Percentiles rank a stretch among this genome's conserved stretches.
These are phyloP conservation scores for Apostasia ramifera DNA, from an alignment of 106 monocot species.

Conservation along the genomic window DNA sequence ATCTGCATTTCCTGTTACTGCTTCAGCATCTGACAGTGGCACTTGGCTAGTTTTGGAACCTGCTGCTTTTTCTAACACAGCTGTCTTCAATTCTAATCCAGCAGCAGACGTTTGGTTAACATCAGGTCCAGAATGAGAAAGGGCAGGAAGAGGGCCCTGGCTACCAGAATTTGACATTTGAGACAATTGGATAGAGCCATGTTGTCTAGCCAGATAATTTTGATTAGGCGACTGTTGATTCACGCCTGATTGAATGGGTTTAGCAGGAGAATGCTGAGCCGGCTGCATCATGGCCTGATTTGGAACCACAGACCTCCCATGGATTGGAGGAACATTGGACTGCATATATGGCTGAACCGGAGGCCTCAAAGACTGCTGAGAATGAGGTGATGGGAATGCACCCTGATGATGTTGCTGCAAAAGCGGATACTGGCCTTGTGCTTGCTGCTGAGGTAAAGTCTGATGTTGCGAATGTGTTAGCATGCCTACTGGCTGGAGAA, in stretches of 20 bases:
- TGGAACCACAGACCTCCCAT: conserved; percentile 7
- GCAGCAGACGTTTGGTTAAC: background rate
- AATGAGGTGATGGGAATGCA: conserved; percentile 20
- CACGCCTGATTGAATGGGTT: conserved; percentile 7
- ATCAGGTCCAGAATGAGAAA: conserved; percentile 13
- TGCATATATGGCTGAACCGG: conserved; percentile 31
- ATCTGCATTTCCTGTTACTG: conserved; percentile 8
- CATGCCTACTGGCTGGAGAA: conserved; percentile 25
- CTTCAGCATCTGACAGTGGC: background rate
- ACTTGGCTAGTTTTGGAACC: conserved; percentile 16
- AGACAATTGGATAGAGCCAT: conserved; percentile 2
- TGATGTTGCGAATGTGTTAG: conserved; percentile 31
- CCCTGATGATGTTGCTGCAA: conserved; percentile 27
- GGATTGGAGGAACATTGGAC: conserved; percentile 14
- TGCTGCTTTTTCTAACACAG: conserved; percentile 2
- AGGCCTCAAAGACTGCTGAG: conserved; percentile 28
- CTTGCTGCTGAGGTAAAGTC: conserved; percentile 18
- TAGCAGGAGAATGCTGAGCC: conserved; percentile 15
- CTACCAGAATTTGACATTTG: conserved; percentile 15
- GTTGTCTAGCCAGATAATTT: conserved; percentile 6
- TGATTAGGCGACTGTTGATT: conserved; percentile 25
- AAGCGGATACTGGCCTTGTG: conserved; percentile 8
- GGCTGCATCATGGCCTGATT: conserved; percentile 17
- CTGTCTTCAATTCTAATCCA: conserved; percentile 4
- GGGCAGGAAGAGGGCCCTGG: conserved; percentile 9